Evolutionary conservation across 768 basidiomycete genomes (phyloP).

Genomic region (Lactifluus hygrophoroides): DNA sequence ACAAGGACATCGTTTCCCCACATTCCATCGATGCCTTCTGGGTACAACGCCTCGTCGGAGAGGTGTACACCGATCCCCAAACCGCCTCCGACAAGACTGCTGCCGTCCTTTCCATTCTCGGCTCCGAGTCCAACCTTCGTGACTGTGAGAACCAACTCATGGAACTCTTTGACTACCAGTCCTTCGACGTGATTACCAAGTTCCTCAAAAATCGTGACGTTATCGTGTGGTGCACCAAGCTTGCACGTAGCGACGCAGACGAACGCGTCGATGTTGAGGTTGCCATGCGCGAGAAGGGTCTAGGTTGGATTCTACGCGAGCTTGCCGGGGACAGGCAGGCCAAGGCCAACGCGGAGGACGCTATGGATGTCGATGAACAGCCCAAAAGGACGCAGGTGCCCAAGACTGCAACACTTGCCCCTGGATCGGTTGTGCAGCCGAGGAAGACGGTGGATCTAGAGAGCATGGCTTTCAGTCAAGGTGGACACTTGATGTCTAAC

Average conservation of each 20-base stretch:
- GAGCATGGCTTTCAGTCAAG: slow-evolving; percentile 92
- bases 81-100: slow-evolving; percentile 89
- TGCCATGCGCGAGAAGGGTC: slow-evolving; percentile 94
- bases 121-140: slow-evolving; percentile 78
- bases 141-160: slow-evolving; percentile 95
- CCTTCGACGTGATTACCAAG: slow-evolving; percentile 81
- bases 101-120: slow-evolving; percentile 73
- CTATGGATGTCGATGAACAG: slow-evolving; percentile 75
- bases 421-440: slow-evolving; percentile 82
- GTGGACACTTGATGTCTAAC: slow-evolving; percentile 96
- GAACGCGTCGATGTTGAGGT: slow-evolving; percentile 92
- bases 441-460: slow-evolving; percentile 84
- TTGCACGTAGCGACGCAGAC: slow-evolving; percentile 82
- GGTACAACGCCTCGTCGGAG: slow-evolving; percentile 91
- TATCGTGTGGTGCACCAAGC: slow-evolving; percentile 96
- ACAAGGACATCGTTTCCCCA: slow-evolving; percentile 78
- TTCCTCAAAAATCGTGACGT: slow-evolving; percentile 95
- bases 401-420: slow-evolving; percentile 78
- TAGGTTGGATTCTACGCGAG: slow-evolving; percentile 92
- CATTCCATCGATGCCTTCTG: slow-evolving; percentile 96
- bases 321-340: slow-evolving; percentile 73
- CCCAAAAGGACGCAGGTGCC: slow-evolving; percentile 42
- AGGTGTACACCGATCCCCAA: slow-evolving; percentile 88
- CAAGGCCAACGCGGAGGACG: slow-evolving; percentile 42
- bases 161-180: slow-evolving; percentile 91